Conservation (phyloP, 441 rosid genomes). For the Erodium texanum region DNA sequence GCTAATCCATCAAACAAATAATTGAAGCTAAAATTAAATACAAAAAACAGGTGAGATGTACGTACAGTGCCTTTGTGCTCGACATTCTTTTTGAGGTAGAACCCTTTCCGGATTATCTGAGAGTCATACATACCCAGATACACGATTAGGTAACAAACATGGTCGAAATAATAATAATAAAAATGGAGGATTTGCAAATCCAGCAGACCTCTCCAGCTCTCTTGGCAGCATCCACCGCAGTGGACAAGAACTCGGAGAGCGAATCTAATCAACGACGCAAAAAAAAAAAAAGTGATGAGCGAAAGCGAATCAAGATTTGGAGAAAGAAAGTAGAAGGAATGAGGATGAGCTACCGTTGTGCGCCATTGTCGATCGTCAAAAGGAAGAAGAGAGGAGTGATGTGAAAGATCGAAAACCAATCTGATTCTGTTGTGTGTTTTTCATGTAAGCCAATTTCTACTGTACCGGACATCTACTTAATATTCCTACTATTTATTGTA, state of each 20-base stretch:
- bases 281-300: background rate
- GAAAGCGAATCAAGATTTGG: background rate
- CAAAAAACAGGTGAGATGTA: background rate
- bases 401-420: no score
- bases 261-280: conserved; percentile 37
- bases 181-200: background rate
- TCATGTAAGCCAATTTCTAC: background rate
- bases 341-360: conserved; percentile 37
- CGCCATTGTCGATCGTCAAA: conserved; percentile 52
- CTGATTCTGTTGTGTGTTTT: no score
- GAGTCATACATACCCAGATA: conserved; percentile 9
- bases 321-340: background rate
- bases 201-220: conserved; percentile 63
- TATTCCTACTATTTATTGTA: no score
- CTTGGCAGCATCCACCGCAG: conserved; percentile 83
- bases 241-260: conserved; percentile 39
- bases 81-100: conserved; percentile 71
- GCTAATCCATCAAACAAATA: background rate
- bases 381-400: background rate
- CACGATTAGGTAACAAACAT: background rate
- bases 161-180: background rate
- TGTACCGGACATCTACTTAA: no score
- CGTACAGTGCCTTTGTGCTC: conserved; percentile 90
- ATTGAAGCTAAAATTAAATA: background rate
- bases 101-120: conserved; percentile 70